Percentiles rank a stretch among this genome's conserved stretches.
Evolutionary conservation across 2,329 filamentous ascomycete genomes (phyloP).

Genomic region (Fusarium sp.): DNA sequence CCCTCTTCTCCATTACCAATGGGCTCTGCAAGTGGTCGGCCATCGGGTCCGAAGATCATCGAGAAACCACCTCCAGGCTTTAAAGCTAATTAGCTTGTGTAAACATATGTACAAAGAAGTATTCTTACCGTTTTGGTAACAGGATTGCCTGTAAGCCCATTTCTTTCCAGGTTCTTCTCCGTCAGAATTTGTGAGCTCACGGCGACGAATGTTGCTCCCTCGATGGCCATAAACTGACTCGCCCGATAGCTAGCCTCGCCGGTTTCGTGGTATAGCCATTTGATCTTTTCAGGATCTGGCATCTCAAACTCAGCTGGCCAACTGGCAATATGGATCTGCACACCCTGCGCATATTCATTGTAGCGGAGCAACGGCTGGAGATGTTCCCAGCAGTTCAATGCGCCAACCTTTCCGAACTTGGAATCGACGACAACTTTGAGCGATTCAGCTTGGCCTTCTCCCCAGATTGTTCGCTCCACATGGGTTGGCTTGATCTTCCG

Average conservation of each 20-base stretch:
- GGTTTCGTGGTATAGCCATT: neutral
- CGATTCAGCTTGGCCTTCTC: constrained; percentile 5
- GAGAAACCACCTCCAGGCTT: constrained; percentile 6
- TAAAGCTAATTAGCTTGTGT: neutral
- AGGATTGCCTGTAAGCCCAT: neutral
- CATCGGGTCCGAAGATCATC: constrained; percentile 6
- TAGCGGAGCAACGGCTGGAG: constrained; percentile 4
- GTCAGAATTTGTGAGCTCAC: neutral
- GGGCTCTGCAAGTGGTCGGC: constrained; percentile 4
- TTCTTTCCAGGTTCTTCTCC: neutral
- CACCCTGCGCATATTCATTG: constrained; percentile 8
- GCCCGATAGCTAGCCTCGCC: constrained; percentile 1
- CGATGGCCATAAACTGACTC: constrained; percentile 7
- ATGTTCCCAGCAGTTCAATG: constrained; percentile 10
- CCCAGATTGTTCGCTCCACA: constrained; percentile 5
- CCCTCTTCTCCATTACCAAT: constrained; percentile 1
- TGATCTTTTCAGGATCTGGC: neutral
- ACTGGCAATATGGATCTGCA: neutral
- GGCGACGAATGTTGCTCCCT: constrained; percentile 8
- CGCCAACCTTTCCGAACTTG: constrained; percentile 5
- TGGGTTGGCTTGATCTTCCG: constrained; percentile 8
- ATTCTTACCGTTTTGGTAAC: constrained; percentile 1
- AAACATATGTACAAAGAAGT: no score
- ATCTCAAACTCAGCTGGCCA: constrained; percentile 7
- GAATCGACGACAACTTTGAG: constrained; percentile 3